Evolutionary conservation across 2,329 filamentous ascomycete genomes (phyloP).

Genomic region (Fusarium lateritium): DNA sequence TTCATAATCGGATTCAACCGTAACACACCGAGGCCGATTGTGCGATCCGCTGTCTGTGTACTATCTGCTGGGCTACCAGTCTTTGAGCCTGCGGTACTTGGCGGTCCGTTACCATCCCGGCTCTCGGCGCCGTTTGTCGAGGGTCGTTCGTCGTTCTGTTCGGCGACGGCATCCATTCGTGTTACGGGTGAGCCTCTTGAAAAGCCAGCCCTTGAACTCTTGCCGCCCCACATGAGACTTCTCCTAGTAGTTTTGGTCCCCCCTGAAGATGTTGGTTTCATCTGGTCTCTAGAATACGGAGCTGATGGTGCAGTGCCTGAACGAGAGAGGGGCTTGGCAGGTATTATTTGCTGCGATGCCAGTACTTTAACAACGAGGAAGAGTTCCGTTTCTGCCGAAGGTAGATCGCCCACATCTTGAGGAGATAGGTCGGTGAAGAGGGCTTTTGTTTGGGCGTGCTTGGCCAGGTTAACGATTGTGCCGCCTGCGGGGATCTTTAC

Average conservation of each 20-base stretch:
- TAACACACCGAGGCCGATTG: slow-evolving; percentile 82
- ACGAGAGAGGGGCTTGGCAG: slow-evolving; percentile 65
- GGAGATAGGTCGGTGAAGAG: slow-evolving; percentile 90
- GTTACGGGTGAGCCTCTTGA: slow-evolving; percentile 64
- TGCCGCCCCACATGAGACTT: slow-evolving; percentile 80
- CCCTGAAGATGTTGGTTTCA: slow-evolving; percentile 64
- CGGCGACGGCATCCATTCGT: slow-evolving; percentile 71
- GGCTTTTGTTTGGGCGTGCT: slow-evolving; percentile 81
- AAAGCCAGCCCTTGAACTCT: slow-evolving; percentile 67
- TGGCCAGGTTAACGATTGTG: slow-evolving; percentile 74
- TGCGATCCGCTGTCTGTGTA: slow-evolving; percentile 62
- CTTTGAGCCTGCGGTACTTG: slow-evolving; percentile 70
- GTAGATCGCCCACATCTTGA: slow-evolving; percentile 76
- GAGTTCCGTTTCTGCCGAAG: slow-evolving; percentile 77
- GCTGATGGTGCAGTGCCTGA: slow-evolving; percentile 63
- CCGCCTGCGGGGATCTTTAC: slow-evolving; percentile 84
- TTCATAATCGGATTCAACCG: slow-evolving; percentile 83
- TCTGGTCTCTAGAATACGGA: slow-evolving; percentile 59
- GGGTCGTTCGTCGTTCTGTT: slow-evolving; percentile 62
- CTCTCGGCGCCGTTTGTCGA: slow-evolving; percentile 57
- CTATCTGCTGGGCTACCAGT: slow-evolving; percentile 43
- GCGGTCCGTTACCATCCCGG: slow-evolving; percentile 62
- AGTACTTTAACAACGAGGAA: slow-evolving; percentile 89
- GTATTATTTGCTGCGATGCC: slow-evolving; percentile 66
- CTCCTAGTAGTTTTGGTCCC: slow-evolving; percentile 70